These are phyloP conservation scores for Pseudogymnoascus sp. DNA, from an alignment of 2,329 filamentous ascomycete species.

Conservation along the genomic window DNA sequence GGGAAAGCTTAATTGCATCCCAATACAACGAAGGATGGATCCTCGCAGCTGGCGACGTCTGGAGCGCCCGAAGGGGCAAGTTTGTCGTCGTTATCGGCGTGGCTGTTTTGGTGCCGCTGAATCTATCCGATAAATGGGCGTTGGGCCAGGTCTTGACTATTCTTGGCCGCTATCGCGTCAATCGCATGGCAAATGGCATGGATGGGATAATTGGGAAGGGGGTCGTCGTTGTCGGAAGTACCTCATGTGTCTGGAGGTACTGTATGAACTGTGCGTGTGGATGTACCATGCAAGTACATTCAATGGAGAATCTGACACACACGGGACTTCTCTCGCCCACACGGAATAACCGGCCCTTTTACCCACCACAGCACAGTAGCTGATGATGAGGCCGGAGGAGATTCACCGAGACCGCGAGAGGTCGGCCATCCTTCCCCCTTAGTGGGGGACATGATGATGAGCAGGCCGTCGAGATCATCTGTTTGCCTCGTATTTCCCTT, in stretches of 20 bases:
- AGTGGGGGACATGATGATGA: not conserved
- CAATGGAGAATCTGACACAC: not conserved
- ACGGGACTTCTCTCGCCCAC: not conserved
- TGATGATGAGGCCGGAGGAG: not conserved
- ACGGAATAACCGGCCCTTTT: slow-evolving; percentile 4
- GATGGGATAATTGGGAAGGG: not conserved
- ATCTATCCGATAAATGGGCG: not conserved
- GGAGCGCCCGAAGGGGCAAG: not conserved
- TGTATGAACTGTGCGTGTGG: not conserved
- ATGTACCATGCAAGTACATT: not conserved
- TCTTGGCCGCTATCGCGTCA: slow-evolving; percentile 5
- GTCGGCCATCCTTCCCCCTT: not conserved
- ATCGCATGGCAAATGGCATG: slow-evolving; percentile 5
- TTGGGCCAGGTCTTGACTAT: slow-evolving; percentile 6
- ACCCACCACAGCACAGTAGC: not conserved
- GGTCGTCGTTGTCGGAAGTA: not conserved
- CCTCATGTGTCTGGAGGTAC: not conserved
- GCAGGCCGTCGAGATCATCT: not conserved
- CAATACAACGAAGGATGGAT: not conserved
- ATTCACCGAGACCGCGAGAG: not conserved
- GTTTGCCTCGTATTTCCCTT: slow-evolving; percentile 2
- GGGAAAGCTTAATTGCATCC: not conserved
- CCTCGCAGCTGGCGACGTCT: not conserved
- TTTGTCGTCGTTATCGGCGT: slow-evolving; percentile 3
- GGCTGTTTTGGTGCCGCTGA: not conserved